phyloP scores from a whole-genome alignment of 2,329 filamentous ascomycete genomes.

The Trichoderma brevicompactum region DNA sequence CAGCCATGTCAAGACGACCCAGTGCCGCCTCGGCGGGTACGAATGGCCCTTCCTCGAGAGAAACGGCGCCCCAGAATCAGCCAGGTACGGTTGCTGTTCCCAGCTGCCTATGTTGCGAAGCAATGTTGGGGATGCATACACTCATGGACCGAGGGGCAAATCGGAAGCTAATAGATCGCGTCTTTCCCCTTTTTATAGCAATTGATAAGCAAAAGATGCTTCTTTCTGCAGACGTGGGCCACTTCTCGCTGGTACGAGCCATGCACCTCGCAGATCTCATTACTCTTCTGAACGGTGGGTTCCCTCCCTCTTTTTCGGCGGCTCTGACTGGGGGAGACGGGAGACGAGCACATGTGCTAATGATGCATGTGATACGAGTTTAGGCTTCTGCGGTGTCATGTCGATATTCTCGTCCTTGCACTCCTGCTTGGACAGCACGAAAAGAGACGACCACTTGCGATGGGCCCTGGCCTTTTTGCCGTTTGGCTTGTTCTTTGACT shows the following conservation, averaged over 20 bases:
- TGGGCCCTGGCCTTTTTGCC: conserved; percentile 85
- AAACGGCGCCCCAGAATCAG: conserved; percentile 36
- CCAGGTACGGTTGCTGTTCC: conserved; percentile 40
- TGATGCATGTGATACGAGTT: not conserved
- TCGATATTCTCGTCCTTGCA: conserved; percentile 94
- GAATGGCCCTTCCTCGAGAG: conserved; percentile 39
- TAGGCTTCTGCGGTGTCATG: conserved; percentile 85
- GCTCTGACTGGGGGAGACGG: not conserved
- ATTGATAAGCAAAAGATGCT: conserved; percentile 78
- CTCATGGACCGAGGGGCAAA: not conserved
- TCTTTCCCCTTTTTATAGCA: conserved; percentile 45
- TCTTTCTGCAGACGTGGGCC: conserved; percentile 69
- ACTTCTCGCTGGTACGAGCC: conserved; percentile 71
- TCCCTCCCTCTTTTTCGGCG: conserved; percentile 9
- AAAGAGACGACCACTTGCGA: conserved; percentile 73
- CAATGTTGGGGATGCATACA: not conserved
- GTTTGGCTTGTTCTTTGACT: conserved; percentile 94
- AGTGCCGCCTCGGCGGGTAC: conserved; percentile 42
- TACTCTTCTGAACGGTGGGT: conserved; percentile 75
- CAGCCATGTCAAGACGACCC: conserved; percentile 66
- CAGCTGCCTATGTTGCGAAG: not conserved
- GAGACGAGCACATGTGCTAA: conserved; percentile 17
- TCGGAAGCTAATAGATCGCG: not conserved
- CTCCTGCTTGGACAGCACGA: conserved; percentile 78
- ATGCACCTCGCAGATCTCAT: conserved; percentile 84